Conservation (phyloP, 129 eudicot genomes). For the Calendula officinalis region DNA sequence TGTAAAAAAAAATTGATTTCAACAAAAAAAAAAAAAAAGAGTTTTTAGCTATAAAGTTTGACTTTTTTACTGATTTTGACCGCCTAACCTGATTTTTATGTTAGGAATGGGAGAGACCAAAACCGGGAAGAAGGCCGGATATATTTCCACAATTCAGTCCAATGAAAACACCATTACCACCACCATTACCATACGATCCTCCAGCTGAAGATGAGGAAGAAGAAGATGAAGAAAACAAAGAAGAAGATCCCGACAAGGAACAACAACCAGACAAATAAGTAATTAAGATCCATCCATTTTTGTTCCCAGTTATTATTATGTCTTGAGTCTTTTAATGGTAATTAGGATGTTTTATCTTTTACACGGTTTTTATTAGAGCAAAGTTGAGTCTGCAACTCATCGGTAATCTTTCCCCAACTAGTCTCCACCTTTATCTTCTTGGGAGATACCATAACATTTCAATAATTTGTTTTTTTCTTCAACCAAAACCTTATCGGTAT, state of each 20-base stretch:
- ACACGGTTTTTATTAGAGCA: too few species aligned
- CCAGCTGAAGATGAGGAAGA: slow-evolving; percentile 47
- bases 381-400: too few species aligned
- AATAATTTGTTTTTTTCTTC: too few species aligned
- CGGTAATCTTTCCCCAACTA: too few species aligned
- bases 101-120: slow-evolving; percentile 83
- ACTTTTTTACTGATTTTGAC: too few species aligned
- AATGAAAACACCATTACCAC: slow-evolving; percentile 85
- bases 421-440: too few species aligned
- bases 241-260: slow-evolving; percentile 37
- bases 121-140: slow-evolving; percentile 83
- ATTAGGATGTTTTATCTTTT: not conserved
- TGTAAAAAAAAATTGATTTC: too few species aligned
- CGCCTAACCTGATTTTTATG: not conserved
- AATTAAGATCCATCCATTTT: slow-evolving; percentile 11
- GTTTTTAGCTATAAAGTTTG: too few species aligned
- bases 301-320: not conserved
- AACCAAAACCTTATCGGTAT: too few species aligned
- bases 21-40: too few species aligned
- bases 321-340: not conserved
- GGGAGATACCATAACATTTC: too few species aligned
- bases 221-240: slow-evolving; percentile 53
- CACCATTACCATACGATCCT: slow-evolving; percentile 75
- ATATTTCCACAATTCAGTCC: slow-evolving; percentile 85
- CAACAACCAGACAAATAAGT: slow-evolving; percentile 28